Percentiles rank a stretch among this genome's conserved stretches.
phyloP scores from a whole-genome alignment of 2,329 filamentous ascomycete species.

The Cadophora gregata region DNA sequence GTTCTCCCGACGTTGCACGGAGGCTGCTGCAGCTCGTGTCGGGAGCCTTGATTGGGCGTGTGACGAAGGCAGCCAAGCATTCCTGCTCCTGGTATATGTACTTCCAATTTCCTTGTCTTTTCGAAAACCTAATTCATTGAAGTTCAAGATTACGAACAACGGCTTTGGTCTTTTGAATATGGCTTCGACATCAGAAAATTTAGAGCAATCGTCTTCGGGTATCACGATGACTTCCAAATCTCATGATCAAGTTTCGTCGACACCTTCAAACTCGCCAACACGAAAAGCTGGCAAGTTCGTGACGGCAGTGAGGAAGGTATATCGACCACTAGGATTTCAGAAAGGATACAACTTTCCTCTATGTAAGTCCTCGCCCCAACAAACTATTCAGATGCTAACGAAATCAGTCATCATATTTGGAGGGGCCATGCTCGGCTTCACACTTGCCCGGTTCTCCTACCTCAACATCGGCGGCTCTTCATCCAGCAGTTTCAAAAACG shows the following conservation, averaged over 20 bases:
- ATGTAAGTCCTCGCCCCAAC: conserved; percentile 33
- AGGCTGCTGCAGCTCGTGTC: conserved; percentile 2
- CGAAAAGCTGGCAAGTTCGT: neutral
- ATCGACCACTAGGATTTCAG: conserved; percentile 68
- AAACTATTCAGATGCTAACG: neutral
- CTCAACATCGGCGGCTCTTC: conserved; percentile 40
- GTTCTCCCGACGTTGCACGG: neutral
- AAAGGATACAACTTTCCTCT: conserved; percentile 63
- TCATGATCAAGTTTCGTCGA: too few species aligned
- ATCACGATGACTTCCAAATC: neutral
- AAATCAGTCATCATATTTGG: conserved; percentile 31
- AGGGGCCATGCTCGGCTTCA: conserved; percentile 37
- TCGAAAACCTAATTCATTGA: neutral
- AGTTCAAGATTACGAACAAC: neutral
- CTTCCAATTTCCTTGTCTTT: too few species aligned
- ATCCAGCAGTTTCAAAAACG: conserved; percentile 29
- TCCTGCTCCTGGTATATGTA: neutral
- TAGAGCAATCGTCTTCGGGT: neutral
- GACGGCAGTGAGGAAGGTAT: conserved; percentile 45
- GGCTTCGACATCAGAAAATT: neutral
- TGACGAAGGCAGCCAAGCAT: neutral
- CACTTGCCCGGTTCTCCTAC: conserved; percentile 30
- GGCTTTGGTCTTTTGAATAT: neutral
- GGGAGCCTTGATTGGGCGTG: neutral
- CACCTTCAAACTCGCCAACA: neutral